Evolutionary conservation across 192 early-diverging fungal genomes (phyloP).

Genomic region (Coemansia javaensis): DNA sequence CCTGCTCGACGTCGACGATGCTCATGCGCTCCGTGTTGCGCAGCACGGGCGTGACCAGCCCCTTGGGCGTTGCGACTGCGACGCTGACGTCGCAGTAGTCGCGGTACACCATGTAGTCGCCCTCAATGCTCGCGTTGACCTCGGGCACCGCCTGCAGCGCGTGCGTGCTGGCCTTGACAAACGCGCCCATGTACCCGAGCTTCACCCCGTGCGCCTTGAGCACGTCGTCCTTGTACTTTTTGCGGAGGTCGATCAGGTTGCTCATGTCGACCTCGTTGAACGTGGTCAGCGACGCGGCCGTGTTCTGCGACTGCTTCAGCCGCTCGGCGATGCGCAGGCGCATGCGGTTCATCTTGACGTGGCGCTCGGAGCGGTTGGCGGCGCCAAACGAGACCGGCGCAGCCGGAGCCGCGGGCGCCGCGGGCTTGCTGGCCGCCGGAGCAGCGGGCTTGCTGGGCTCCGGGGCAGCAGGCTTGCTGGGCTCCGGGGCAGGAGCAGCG

Average conservation of each 20-base stretch:
- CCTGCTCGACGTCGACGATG: conserved; percentile 89
- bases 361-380: conserved; percentile 34
- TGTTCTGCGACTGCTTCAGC: conserved; percentile 96
- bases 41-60: conserved; percentile 94
- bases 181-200: conserved; percentile 97
- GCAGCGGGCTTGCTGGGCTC: conserved; percentile 18
- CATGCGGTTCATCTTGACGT: conserved; percentile 99
- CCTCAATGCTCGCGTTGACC: conserved; percentile 94
- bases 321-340: conserved; percentile 87
- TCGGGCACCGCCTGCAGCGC: conserved; percentile 88
- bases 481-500: conserved; percentile 36
- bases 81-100: conserved; percentile 95
- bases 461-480: conserved; percentile 22
- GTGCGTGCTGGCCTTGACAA: conserved; percentile 83
- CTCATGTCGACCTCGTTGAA: conserved; percentile 99
- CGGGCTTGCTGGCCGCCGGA: conserved; percentile 15
- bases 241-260: conserved; percentile 86
- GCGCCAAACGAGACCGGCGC: conserved; percentile 25
- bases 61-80: conserved; percentile 98
- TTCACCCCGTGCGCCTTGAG: conserved; percentile 93
- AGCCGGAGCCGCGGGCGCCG: conserved; percentile 1
- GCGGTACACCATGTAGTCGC: conserved; percentile 84
- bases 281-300: conserved; percentile 93
- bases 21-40: conserved; percentile 84
- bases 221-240: conserved; percentile 90